These are phyloP conservation scores for Leccinum pellstonianum DNA, from an alignment of 768 basidiomycete genomes.

Conservation along the genomic window DNA sequence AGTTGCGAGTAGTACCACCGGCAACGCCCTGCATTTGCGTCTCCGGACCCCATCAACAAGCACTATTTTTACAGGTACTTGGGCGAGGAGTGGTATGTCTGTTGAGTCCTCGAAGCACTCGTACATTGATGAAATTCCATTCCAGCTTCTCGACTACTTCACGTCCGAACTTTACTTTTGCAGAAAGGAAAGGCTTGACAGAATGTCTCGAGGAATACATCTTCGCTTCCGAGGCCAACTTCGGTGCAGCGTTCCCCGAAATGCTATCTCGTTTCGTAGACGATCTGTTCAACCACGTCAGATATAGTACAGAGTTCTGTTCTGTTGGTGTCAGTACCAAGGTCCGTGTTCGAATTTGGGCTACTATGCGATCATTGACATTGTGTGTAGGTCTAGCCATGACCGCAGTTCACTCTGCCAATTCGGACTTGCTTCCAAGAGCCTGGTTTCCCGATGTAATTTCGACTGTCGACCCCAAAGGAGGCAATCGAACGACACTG, in stretches of 20 bases:
- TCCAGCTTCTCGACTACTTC: conserved; percentile 58
- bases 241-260: conserved; percentile 22
- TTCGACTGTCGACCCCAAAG: conserved; percentile 7
- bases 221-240: conserved; percentile 38
- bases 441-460: conserved; percentile 25
- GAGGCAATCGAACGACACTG: conserved; percentile 37
- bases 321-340: conserved; percentile 56
- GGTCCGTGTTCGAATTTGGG: conserved; percentile 45
- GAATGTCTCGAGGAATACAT: no score
- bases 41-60: conserved; percentile 17
- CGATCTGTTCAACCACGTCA: conserved; percentile 64
- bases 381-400: conserved; percentile 50
- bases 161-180: conserved; percentile 33
- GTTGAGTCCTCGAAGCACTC: neutral
- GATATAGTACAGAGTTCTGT: conserved; percentile 62
- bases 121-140: neutral
- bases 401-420: conserved; percentile 36
- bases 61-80: conserved; percentile 56
- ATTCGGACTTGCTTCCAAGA: conserved; percentile 19
- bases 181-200: conserved; percentile 38
- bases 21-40: conserved; percentile 25
- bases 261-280: conserved; percentile 59
- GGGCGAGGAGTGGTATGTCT: conserved; percentile 51
- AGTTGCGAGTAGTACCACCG: conserved; percentile 26
- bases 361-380: conserved; percentile 29